A percentile compares a stretch with the other conserved stretches of the same genome.
phyloP scores from a whole-genome alignment of 208 protist species.

The Leishmania tropica region DNA sequence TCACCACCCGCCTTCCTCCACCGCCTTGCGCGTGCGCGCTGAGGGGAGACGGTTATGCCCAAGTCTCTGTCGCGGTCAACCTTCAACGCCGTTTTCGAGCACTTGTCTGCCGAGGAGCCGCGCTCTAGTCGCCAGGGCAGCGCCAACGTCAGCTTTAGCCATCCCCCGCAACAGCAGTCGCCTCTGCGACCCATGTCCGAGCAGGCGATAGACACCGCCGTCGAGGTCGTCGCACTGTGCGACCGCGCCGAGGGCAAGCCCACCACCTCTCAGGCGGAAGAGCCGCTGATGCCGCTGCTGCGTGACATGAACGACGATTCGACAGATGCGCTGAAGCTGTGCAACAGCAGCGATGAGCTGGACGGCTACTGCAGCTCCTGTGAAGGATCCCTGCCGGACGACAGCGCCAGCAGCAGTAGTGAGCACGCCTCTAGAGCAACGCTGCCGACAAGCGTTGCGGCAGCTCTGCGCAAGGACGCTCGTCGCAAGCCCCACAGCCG shows the following conservation, averaged over 20 bases:
- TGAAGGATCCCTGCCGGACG: slow-evolving; percentile 20
- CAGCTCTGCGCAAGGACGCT: not conserved
- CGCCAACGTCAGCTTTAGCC: not conserved
- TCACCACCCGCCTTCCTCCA: not conserved
- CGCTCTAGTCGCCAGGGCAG: not conserved
- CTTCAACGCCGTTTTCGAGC: slow-evolving; percentile 6
- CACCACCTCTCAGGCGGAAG: not conserved
- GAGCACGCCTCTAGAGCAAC: not conserved
- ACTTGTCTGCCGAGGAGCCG: slow-evolving; percentile 3
- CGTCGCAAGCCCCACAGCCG: not conserved
- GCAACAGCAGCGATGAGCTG: slow-evolving; percentile 25
- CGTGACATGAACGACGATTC: not conserved
- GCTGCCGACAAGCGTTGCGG: not conserved
- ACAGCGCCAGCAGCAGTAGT: slow-evolving; percentile 16
- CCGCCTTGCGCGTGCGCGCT: not conserved
- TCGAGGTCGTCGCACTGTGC: not conserved
- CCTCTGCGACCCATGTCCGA: not conserved
- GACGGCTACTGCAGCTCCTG: slow-evolving; percentile 36
- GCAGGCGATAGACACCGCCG: not conserved
- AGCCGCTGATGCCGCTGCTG: not conserved
- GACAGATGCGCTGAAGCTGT: not conserved
- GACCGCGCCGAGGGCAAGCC: not conserved
- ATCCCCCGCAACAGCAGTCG: not conserved
- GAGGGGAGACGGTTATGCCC: not conserved
- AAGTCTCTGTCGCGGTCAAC: not conserved